Evolutionary conservation across 768 basidiomycete species (phyloP), one percentile per base, ranked within the genome.

Genomic region (Suillus spraguei): DNA sequence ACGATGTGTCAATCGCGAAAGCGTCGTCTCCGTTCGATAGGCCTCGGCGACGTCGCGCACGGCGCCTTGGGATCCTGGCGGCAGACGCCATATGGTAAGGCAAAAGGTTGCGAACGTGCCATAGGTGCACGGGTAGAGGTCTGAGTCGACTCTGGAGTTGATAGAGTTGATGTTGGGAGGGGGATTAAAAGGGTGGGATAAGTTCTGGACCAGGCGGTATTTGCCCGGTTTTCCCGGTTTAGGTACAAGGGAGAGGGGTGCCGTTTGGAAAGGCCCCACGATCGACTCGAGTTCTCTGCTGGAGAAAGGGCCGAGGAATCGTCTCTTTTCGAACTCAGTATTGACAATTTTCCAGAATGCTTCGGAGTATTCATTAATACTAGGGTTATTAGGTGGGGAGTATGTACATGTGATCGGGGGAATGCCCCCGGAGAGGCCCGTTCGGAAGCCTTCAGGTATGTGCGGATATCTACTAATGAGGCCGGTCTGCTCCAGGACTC

Each of bases 31-130:
- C 0, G 71, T 77, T 0, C 75, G 64, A 55, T 81, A 82, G 0
- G 81, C 82, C 62, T 81, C 78, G 0, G 72, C 64, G 1, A 83
- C 73, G 39, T 84, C 80, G 0, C 74, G 63, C 0, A 65, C 60
- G 0, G 66, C 68, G 0, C 39, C 70, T 67, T 76, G 68, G 0
- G 69, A 69, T 1, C 69, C 71, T 0, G 68, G 71, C 0, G 74
- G 73, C 0, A 74, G 68, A 4, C 33, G n/a, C 22, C 58, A 61
- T 14, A 70, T 54, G 0, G 69, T 44, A 28, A 70, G 60, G 10
- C 62, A 65, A 1, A 76, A 59, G 1, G 66, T 59, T 2, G 64
- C 20, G 62, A 78, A 78, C 0, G 74, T 75, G 0, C 76, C 73
- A 71, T 74, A 78, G 3, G 72, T 72, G 53, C 70, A 72, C 0